Percentiles rank a stretch among this genome's conserved stretches.
Evolutionary conservation across 371 early-diverging fungal genomes (phyloP).

Genomic region (Paraphysoderma sedebokerense): DNA sequence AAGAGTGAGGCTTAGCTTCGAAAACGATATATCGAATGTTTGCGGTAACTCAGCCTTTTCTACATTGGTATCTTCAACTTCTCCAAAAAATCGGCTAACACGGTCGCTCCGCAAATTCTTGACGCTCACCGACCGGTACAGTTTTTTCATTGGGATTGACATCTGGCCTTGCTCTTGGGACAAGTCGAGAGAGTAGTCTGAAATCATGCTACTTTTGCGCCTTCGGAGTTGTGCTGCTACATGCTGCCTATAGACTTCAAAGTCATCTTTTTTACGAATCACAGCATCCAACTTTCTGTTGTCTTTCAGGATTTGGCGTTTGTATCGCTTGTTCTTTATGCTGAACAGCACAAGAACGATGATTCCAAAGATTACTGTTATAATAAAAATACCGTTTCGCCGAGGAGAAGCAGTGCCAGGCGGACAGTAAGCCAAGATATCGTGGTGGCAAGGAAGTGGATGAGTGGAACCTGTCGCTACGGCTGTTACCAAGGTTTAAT

Average conservation of each 20-base stretch:
- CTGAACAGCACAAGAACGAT: background rate
- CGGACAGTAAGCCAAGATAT: too few species aligned
- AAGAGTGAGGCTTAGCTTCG: slow-evolving; percentile 25
- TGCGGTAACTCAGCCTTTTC: background rate
- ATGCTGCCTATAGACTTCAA: background rate
- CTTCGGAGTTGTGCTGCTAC: background rate
- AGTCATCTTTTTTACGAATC: background rate
- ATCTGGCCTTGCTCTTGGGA: background rate
- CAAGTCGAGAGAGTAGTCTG: background rate
- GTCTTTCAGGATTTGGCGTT: too few species aligned
- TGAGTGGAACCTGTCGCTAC: background rate
- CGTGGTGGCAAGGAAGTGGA: background rate
- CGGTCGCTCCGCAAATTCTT: background rate
- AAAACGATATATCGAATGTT: slow-evolving; percentile 33
- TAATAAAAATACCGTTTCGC: background rate
- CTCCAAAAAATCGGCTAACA: background rate
- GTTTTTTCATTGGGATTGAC: too few species aligned
- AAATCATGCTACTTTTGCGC: background rate
- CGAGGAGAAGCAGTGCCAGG: background rate
- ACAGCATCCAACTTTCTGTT: too few species aligned
- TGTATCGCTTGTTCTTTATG: background rate
- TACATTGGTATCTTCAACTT: background rate
- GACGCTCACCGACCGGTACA: background rate
- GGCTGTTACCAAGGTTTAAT: background rate
- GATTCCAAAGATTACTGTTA: background rate